phyloP scores from a whole-genome alignment of 805 yeast genomes.

The Nakazawaea pomicola region DNA sequence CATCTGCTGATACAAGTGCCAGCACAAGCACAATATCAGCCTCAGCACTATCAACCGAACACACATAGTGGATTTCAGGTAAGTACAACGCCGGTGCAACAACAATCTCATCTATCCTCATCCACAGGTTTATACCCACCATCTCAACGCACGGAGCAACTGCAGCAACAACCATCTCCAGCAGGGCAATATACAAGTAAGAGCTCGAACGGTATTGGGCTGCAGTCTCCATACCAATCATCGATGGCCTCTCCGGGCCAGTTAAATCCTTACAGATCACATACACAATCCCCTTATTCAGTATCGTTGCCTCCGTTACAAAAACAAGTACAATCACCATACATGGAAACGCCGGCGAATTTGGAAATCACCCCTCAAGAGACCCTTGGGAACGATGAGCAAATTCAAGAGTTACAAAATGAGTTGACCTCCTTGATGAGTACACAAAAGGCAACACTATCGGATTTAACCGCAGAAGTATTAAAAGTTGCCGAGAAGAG shows the following conservation, averaged over 20 bases:
- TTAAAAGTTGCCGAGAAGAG: slow-evolving; percentile 41
- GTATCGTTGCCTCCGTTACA: slow-evolving; percentile 2
- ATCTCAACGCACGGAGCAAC: too few species aligned
- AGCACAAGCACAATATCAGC: background rate
- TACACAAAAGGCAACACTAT: slow-evolving; percentile 28
- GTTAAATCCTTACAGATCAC: background rate
- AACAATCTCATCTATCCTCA: too few species aligned
- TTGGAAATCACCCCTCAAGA: slow-evolving; percentile 6
- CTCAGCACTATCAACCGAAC: background rate
- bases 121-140: too few species aligned
- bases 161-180: too few species aligned
- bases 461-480: slow-evolving; percentile 40
- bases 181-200: too few species aligned
- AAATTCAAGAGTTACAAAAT: slow-evolving; percentile 32
- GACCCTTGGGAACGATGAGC: slow-evolving; percentile 11
- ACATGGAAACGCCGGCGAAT: slow-evolving; percentile 4
- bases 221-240: too few species aligned
- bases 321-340: background rate
- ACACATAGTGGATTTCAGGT: too few species aligned
- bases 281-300: slow-evolving; percentile 1
- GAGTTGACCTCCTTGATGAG: slow-evolving; percentile 35
- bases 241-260: background rate
- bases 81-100: too few species aligned
- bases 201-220: too few species aligned
- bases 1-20: background rate